phyloP scores from a whole-genome alignment of 805 yeast genomes.

The Yarrowia bubula region DNA sequence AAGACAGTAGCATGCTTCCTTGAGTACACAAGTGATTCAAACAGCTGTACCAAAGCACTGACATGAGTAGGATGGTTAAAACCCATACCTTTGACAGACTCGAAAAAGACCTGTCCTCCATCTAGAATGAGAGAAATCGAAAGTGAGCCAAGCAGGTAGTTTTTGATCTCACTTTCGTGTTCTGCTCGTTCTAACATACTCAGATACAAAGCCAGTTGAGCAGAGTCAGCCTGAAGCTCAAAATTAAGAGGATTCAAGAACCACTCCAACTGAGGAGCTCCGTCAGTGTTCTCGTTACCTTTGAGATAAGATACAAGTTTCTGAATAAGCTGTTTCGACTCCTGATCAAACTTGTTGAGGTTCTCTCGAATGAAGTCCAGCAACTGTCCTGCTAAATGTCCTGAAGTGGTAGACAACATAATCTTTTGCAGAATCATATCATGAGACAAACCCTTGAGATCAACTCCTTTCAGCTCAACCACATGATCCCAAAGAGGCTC shows the following conservation, averaged over 20 bases:
- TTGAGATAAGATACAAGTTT: conserved; percentile 4
- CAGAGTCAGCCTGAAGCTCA: conserved; percentile 4
- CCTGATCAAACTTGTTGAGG: neutral
- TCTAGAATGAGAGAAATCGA: conserved; percentile 8
- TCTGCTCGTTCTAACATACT: neutral
- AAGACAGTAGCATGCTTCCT: neutral
- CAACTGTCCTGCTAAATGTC: neutral
- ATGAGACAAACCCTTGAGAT: neutral
- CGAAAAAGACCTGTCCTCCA: neutral
- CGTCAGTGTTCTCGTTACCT: neutral
- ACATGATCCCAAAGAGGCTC: conserved; percentile 5
- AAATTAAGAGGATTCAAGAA: conserved; percentile 3
- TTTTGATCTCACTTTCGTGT: conserved; percentile 10
- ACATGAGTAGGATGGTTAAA: neutral
- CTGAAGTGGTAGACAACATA: neutral
- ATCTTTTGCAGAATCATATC: conserved; percentile 3
- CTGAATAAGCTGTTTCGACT: neutral
- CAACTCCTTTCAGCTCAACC: neutral
- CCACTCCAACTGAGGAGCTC: conserved; percentile 8
- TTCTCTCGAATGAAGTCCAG: neutral
- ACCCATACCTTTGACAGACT: neutral
- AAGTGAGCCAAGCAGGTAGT: neutral
- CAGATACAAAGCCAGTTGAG: neutral
- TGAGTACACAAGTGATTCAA: conserved; percentile 3
- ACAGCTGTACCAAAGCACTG: neutral